These are phyloP conservation scores for Sporothrix sp. DNA, from an alignment of 2,329 filamentous ascomycete species.

Conservation along the genomic window DNA sequence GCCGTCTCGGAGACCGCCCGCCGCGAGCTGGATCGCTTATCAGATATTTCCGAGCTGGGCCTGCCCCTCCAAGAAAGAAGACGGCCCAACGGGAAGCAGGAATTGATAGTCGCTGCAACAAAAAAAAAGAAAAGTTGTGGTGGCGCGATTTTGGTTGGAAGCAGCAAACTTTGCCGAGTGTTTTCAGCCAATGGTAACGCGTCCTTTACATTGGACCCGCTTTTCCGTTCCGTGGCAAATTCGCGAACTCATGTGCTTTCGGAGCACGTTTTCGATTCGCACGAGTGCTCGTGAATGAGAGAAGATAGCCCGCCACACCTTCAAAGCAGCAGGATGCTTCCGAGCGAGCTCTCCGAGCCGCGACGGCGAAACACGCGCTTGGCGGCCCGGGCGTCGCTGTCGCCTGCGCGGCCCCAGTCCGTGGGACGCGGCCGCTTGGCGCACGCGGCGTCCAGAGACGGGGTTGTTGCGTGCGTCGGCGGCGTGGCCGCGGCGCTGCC, in stretches of 20 bases:
- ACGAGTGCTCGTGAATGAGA: too few relatives aligned
- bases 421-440: too few relatives aligned
- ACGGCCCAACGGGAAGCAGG: neutral
- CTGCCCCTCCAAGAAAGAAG: neutral
- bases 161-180: constrained; percentile 5
- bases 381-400: too few relatives aligned
- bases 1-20: constrained; percentile 1
- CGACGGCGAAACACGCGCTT: too few relatives aligned
- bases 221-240: constrained; percentile 10
- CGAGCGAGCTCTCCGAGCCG: too few relatives aligned
- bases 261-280: neutral
- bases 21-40: neutral
- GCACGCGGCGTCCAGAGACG: too few relatives aligned
- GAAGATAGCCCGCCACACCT: too few relatives aligned
- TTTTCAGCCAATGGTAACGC: constrained; percentile 12
- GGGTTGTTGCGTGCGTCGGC: too few relatives aligned
- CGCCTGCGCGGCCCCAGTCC: too few relatives aligned
- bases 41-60: constrained; percentile 2
- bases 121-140: constrained; percentile 3
- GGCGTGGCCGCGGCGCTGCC: too few relatives aligned
- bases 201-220: constrained; percentile 5
- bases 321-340: too few relatives aligned
- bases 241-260: constrained; percentile 17
- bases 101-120: neutral
- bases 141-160: constrained; percentile 10